A percentile compares a stretch with the other conserved stretches of the same genome.
Evolutionary conservation across 345 rosid species (phyloP).

Genomic region (Melaleuca quinquenervia): DNA sequence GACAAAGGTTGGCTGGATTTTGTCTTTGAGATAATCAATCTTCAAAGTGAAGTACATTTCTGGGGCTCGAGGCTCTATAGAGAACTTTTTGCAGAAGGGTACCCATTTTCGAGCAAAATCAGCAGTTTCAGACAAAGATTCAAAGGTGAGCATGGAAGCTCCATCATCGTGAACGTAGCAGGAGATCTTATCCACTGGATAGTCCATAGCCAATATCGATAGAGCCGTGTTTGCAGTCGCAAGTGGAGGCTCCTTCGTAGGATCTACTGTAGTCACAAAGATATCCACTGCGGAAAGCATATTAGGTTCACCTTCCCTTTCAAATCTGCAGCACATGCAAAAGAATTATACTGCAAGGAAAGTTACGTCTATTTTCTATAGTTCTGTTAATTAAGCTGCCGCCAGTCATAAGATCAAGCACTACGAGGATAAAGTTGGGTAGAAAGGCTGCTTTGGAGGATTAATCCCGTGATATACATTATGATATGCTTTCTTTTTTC

Average conservation of each 20-base stretch:
- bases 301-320: conserved; percentile 84
- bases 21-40: conserved; percentile 92
- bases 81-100: conserved; percentile 69
- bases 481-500: neutral
- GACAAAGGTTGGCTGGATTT: conserved; percentile 90
- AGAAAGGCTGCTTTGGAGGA: neutral
- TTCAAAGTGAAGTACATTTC: conserved; percentile 65
- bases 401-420: neutral
- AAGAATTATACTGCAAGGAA: neutral
- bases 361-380: neutral
- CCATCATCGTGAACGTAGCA: conserved; percentile 96
- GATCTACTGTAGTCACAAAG: conserved; percentile 97
- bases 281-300: conserved; percentile 79
- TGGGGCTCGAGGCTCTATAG: conserved; percentile 71
- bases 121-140: conserved; percentile 73
- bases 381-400: neutral
- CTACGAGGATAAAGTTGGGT: neutral
- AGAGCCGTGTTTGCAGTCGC: conserved; percentile 82
- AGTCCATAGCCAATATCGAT: conserved; percentile 93
- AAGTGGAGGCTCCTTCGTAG: conserved; percentile 98
- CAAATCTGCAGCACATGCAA: conserved; percentile 34
- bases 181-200: conserved; percentile 85
- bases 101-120: conserved; percentile 83
- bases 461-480: neutral
- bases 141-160: conserved; percentile 94